Evolutionary conservation across 148 eudicot species (phyloP).

Genomic region (Chenopodium berlandieri): DNA sequence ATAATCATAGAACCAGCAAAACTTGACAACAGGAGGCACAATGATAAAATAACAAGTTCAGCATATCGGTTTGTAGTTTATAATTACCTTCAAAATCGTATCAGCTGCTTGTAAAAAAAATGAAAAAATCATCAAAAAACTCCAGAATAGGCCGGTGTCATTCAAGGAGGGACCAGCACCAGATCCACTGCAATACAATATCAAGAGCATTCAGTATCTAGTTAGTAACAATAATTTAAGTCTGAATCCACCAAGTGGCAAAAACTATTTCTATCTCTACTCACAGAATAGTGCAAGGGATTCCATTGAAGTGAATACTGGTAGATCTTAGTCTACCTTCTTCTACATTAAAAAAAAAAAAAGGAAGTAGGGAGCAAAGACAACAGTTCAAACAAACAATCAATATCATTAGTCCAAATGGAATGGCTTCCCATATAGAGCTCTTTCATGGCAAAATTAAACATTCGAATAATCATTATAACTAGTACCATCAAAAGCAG

Average conservation of each 20-base stretch:
- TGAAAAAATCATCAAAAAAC: constrained; percentile 78
- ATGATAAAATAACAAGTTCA: background rate
- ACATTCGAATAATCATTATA: background rate
- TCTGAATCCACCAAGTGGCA: background rate
- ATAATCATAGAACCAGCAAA: constrained; percentile 10
- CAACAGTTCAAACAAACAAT: background rate
- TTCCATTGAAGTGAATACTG: background rate
- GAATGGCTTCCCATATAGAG: background rate
- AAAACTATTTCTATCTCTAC: background rate
- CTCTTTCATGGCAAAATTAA: background rate
- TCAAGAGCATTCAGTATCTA: constrained; percentile 1
- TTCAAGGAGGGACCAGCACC: constrained; percentile 68
- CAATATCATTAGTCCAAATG: background rate
- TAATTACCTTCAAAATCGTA: constrained; percentile 73
- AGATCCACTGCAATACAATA: constrained; percentile 68
- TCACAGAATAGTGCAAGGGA: background rate
- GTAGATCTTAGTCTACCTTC: background rate
- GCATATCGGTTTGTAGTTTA: background rate
- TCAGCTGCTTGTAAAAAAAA: constrained; percentile 95
- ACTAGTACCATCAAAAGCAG: background rate
- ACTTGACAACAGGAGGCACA: background rate
- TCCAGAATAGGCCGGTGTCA: constrained; percentile 83
- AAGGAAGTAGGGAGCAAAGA: background rate
- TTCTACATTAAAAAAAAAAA: background rate
- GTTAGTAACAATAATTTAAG: background rate